A percentile compares a stretch with the other conserved stretches of the same genome.
Conservation (phyloP, 176 grass and related monocot genomes). For the Stipa capillata region DNA sequence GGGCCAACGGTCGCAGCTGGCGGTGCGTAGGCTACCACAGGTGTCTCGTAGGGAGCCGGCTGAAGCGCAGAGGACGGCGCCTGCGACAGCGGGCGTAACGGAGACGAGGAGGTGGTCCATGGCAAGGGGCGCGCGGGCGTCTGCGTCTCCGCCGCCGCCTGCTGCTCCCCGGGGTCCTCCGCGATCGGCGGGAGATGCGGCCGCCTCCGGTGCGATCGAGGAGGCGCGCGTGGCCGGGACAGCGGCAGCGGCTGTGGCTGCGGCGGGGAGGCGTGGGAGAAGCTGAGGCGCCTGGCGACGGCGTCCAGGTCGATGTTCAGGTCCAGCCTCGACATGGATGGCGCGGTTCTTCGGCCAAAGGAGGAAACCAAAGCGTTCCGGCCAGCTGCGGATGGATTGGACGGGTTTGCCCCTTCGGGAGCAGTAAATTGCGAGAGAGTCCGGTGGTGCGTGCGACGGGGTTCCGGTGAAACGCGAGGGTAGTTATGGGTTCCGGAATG, state of each 20-base stretch:
- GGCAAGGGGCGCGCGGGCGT: neutral
- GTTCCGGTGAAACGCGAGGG: neutral
- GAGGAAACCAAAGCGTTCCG: neutral
- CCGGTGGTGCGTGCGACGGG: too few relatives aligned
- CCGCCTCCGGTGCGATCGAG: neutral
- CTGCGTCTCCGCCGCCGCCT: neutral
- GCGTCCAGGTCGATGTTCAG: neutral
- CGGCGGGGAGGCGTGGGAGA: neutral
- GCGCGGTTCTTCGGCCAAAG: too few relatives aligned
- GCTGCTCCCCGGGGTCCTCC: neutral
- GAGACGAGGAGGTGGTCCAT: too few relatives aligned
- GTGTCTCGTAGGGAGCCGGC: neutral
- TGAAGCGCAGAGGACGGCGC: neutral
- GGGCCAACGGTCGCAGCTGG: too few relatives aligned
- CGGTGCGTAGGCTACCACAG: too few relatives aligned
- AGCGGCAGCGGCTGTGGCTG: neutral
- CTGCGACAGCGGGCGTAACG: too few relatives aligned
- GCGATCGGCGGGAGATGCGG: neutral
- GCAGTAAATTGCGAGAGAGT: neutral
- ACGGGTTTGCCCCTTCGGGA: neutral
- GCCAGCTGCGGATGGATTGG: neutral
- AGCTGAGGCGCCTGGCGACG: conserved; percentile 23
- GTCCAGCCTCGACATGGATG: neutral
- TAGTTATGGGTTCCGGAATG: conserved; percentile 2
- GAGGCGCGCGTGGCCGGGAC: too few relatives aligned